A percentile compares a stretch with the other conserved stretches of the same genome.
phyloP scores from a whole-genome alignment of 495 filamentous ascomycete species.

The Neurospora sp. region DNA sequence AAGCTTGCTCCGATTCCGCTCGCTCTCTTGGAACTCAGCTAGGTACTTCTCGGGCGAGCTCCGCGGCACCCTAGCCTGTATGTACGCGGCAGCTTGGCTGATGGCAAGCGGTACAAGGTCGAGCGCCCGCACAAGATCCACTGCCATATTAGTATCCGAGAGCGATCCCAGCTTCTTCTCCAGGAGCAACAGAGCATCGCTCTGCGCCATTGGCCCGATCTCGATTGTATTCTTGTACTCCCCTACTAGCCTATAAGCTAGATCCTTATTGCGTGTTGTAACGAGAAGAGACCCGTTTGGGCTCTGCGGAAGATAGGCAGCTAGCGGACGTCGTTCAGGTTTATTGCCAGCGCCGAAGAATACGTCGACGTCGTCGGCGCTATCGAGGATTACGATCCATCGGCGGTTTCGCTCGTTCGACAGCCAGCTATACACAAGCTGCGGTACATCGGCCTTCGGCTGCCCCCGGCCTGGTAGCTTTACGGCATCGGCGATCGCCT shows the following conservation, averaged over 20 bases:
- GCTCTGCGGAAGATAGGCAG: background rate
- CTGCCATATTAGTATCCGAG: no score
- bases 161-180: no score
- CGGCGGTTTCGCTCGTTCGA: constrained; percentile 22
- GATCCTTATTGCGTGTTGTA: constrained; percentile 22
- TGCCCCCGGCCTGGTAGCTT: constrained; percentile 27
- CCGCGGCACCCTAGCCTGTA: no score
- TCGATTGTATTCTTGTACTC: constrained; percentile 7
- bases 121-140: no score
- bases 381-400: constrained; percentile 38
- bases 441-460: constrained; percentile 23
- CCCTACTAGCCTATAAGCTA: constrained; percentile 18
- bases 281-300: constrained; percentile 13
- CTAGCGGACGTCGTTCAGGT: no score
- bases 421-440: constrained; percentile 32
- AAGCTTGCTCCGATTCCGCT: no score
- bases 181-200: constrained; percentile 4
- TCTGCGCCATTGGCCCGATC: background rate
- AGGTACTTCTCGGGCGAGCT: no score
- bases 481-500: constrained; percentile 25
- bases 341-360: constrained; percentile 5
- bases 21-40: no score
- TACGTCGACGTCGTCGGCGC: constrained; percentile 29
- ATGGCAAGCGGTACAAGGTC: no score
- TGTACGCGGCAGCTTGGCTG: no score